phyloP scores from a whole-genome alignment of 108 stramenopile species.

The Schizochytrium sp. region DNA sequence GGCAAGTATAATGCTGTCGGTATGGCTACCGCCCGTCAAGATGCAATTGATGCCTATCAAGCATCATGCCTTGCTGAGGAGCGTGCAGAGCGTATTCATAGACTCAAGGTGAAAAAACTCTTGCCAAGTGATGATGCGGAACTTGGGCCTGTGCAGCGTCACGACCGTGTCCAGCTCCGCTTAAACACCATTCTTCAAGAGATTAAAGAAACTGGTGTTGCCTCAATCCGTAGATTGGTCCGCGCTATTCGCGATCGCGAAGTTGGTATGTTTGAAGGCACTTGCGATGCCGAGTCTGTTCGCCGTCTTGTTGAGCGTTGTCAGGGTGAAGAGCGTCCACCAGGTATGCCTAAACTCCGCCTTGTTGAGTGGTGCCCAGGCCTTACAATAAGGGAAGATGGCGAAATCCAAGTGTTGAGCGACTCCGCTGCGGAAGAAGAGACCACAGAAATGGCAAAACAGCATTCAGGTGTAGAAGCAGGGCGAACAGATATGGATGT shows the following conservation, averaged over 20 bases:
- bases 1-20: slow-evolving; percentile 25
- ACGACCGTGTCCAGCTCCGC: background rate
- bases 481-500: too few species aligned
- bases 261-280: background rate
- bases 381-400: background rate
- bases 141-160: background rate
- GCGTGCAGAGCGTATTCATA: background rate
- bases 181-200: background rate
- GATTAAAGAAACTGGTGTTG: background rate
- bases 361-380: background rate
- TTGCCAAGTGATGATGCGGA: background rate
- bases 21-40: background rate
- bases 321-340: background rate
- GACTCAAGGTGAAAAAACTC: background rate
- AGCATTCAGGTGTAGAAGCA: too few species aligned
- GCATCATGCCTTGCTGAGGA: background rate
- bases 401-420: too few species aligned
- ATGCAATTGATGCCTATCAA: background rate
- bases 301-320: background rate
- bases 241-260: background rate
- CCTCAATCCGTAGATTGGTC: background rate
- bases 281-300: background rate
- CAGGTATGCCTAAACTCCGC: background rate
- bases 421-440: too few species aligned
- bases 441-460: too few species aligned